Base-by-base conservation (phyloP, 1,284 basidiomycete genomes). In the Puccinia novopanici region DNA sequence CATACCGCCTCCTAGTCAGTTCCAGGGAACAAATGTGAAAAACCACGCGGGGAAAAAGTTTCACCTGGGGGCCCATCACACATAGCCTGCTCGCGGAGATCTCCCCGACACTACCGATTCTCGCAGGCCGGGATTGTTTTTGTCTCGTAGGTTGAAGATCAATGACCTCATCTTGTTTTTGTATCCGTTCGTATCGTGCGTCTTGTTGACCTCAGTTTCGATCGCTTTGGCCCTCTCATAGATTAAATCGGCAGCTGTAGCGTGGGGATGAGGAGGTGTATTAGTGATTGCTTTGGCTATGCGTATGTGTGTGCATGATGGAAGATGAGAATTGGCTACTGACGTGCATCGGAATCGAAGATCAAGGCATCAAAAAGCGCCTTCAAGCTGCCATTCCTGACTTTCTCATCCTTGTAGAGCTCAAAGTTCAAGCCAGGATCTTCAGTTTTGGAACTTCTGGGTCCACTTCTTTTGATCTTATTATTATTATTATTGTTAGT, bases 61-160 rank as follows among this genome's bases (percentile, higher is more conserved):
- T 70, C 84, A 92, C 93, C 87, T 91, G 89, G 85, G 92, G 93
- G 0, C 89, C 89, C 94, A 98, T 96, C 52, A 87, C 90, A 81
- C 90, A 90, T 74, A 98, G 90, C 83, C 88, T 90, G 37, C 90
- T 89, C 0, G 91, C 89, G 0, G 89, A 83, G 0, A 98, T 87
- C 37, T 92, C 91, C 0, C 95, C 68, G 91, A 89, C 24, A 96
- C 91, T 81, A 99, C 91, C 83, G 90, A 91, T 84, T 92, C 92
- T 48, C 95, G 89, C 75, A 99, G 86, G 30, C 89, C 89, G 12
- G 95, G 95, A 86, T 99, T 98, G 84, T 91, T 91, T 87, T 95
- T 96, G 87, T 97, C 96, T 86, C 97, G 98, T 83, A 99, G 88
- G 86, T 92, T 98, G 83, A 97, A 91, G 85, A 90, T 95, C 54